phyloP scores from a whole-genome alignment of 768 basidiomycete genomes.

The Daedaleopsis sinensis region DNA sequence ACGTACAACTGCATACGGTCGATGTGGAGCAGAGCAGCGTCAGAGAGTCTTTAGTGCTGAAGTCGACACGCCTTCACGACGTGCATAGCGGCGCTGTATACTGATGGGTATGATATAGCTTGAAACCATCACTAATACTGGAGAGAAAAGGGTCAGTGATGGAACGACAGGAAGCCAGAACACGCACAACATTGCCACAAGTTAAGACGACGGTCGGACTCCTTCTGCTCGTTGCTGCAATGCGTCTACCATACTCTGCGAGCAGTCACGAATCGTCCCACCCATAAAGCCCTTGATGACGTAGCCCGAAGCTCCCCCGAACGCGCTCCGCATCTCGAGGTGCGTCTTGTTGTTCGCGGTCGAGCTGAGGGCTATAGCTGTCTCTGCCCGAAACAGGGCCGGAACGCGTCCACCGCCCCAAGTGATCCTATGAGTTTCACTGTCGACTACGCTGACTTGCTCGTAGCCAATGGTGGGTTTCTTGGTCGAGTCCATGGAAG shows the following conservation, averaged over 20 bases:
- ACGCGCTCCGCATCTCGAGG: conserved; percentile 67
- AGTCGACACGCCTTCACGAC: not conserved
- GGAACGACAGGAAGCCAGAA: not conserved
- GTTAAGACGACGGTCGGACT: not conserved
- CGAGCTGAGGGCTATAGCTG: conserved; percentile 62
- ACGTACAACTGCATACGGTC: not conserved
- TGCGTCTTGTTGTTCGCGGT: conserved; percentile 56
- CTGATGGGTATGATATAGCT: not conserved
- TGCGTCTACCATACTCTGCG: conserved; percentile 56
- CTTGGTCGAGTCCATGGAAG: conserved; percentile 26
- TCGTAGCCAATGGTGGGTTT: not conserved
- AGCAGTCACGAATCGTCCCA: conserved; percentile 44
- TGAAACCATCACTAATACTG: not conserved
- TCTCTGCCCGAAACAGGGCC: conserved; percentile 47
- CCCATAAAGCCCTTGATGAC: conserved; percentile 50
- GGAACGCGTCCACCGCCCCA: conserved; percentile 52
- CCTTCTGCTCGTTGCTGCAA: conserved; percentile 52
- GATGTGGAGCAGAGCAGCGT: not conserved
- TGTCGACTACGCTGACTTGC: not conserved
- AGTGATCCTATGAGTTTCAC: conserved; percentile 57
- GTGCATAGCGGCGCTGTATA: not conserved
- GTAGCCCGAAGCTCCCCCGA: conserved; percentile 59
- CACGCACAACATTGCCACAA: not conserved
- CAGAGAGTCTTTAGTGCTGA: not conserved
- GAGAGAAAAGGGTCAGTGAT: not conserved